Conservation (phyloP, 257 asterid genomes). For the Ophiorrhiza pumila region DNA sequence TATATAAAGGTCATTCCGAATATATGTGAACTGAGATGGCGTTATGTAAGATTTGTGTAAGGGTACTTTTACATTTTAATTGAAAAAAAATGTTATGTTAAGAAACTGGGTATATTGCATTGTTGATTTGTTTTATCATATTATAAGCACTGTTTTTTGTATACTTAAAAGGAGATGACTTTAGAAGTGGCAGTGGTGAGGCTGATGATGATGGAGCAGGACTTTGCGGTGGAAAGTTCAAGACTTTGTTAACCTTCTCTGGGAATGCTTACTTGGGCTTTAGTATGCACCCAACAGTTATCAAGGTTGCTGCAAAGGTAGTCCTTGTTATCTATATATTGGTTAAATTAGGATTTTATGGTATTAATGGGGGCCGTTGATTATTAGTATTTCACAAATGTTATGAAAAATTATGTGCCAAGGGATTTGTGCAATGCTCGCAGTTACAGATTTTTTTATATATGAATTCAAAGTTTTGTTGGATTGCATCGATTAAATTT, state of each 20-base stretch:
- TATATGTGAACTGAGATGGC: too few relatives aligned
- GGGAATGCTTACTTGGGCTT: conserved; percentile 92
- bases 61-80: background rate
- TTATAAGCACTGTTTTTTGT: background rate
- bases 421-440: background rate
- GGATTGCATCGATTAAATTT: background rate
- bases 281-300: conserved; percentile 78
- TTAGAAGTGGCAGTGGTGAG: conserved; percentile 18
- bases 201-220: conserved; percentile 27
- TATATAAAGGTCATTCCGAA: too few relatives aligned
- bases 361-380: background rate
- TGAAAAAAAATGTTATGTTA: background rate
- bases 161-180: conserved; percentile 53
- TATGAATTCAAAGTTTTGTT: background rate
- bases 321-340: conserved; percentile 11
- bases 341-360: background rate
- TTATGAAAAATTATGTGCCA: background rate
- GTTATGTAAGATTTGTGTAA: too few relatives aligned
- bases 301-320: conserved; percentile 71
- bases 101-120: background rate
- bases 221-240: conserved; percentile 30
- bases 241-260: conserved; percentile 68
- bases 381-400: background rate
- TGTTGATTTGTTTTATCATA: background rate
- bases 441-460: background rate